These are phyloP conservation scores for Lycium barbarum DNA, from an alignment of 257 asterid species.

Conservation along the genomic window DNA sequence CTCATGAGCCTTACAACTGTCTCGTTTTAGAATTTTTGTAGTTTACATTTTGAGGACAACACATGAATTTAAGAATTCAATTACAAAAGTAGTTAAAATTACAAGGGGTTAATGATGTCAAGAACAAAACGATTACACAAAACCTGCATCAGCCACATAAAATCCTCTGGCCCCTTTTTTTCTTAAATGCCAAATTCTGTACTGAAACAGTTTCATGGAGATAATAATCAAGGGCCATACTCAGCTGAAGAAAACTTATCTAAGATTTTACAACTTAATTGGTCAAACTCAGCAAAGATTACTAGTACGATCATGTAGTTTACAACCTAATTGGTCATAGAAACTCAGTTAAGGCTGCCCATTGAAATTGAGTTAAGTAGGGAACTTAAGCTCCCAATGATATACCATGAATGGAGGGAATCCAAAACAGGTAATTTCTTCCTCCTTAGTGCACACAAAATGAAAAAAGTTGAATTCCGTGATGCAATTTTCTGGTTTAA, in stretches of 20 bases:
- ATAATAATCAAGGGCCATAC: neutral
- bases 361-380: neutral
- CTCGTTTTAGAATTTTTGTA: neutral
- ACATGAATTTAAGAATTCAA: neutral
- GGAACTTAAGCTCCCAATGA: neutral
- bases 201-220: neutral
- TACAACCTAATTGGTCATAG: neutral
- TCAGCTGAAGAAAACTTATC: slow-evolving; percentile 17
- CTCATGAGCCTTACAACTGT: neutral
- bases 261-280: neutral
- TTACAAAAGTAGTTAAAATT: neutral
- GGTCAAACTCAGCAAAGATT: neutral
- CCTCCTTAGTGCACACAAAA: neutral
- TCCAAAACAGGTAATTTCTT: neutral
- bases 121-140: slow-evolving; percentile 5
- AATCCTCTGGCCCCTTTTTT: neutral
- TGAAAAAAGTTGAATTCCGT: neutral
- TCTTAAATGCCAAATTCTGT: neutral
- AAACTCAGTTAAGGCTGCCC: neutral
- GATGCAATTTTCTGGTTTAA: slow-evolving; percentile 5
- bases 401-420: neutral
- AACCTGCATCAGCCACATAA: slow-evolving; percentile 12
- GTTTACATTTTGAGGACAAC: slow-evolving; percentile 9
- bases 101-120: neutral
- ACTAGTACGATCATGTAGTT: neutral